A percentile compares a stretch with the other conserved stretches of the same genome.
These are phyloP conservation scores for Brachypodium distachyon DNA, from an alignment of 202 grass and related monocot genomes.

Conservation along the genomic window DNA sequence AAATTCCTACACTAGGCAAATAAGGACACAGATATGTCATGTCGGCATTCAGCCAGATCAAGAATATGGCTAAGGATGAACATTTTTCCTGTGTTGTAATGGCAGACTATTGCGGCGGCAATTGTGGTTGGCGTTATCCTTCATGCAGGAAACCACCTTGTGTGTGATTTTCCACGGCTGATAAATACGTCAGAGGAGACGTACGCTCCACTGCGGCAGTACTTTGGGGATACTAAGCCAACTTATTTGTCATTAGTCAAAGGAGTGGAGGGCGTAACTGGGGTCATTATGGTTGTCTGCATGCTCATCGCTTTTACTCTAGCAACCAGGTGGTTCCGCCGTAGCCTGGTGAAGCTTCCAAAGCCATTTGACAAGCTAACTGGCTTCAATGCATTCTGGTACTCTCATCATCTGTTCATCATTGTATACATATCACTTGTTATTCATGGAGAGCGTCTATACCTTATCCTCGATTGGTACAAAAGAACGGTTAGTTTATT, in stretches of 20 bases:
- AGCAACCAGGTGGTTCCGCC: conserved; percentile 89
- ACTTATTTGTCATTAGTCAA: conserved; percentile 55
- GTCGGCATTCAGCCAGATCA: neutral
- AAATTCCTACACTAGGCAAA: neutral
- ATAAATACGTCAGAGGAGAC: conserved; percentile 34
- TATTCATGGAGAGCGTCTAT: conserved; percentile 79
- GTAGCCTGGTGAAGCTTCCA: conserved; percentile 86
- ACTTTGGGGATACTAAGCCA: conserved; percentile 56
- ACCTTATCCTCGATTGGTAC: conserved; percentile 76
- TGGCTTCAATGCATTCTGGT: conserved; percentile 99
- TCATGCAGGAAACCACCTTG: conserved; percentile 71
- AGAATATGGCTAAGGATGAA: conserved; percentile 24
- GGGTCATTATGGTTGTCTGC: conserved; percentile 82
- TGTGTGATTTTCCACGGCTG: conserved; percentile 91
- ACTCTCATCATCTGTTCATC: conserved; percentile 90
- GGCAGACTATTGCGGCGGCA: conserved; percentile 87
- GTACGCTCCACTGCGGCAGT: conserved; percentile 39
- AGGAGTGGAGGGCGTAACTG: conserved; percentile 73
- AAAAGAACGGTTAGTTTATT: conserved; percentile 58
- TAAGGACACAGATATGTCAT: conserved; percentile 4
- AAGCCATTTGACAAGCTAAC: conserved; percentile 88
- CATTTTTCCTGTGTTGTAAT: conserved; percentile 44
- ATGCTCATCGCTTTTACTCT: conserved; percentile 91
- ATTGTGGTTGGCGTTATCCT: conserved; percentile 85
- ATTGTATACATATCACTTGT: conserved; percentile 84